phyloP scores from a whole-genome alignment of 139 green algal species.

The Gonium pectorale region DNA sequence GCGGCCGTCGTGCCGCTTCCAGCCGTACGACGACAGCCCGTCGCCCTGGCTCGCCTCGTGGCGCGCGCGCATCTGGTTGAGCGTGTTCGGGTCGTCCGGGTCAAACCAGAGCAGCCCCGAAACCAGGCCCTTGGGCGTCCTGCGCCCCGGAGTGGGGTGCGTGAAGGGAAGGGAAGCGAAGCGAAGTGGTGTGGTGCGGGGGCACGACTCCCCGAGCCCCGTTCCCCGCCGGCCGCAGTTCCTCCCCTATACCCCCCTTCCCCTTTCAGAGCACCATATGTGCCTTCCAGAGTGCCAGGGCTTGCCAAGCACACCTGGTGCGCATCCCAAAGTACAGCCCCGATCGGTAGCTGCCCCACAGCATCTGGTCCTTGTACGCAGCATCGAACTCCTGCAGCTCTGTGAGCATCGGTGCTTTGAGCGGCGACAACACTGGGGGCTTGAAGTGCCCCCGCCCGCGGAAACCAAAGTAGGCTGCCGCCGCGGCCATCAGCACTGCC shows the following conservation, averaged over 20 bases:
- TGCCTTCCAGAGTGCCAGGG: no score
- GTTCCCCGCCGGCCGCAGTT: no score
- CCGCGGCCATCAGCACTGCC: background rate
- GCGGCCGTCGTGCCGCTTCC: conserved; percentile 87
- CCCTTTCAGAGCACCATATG: no score
- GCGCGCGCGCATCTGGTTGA: conserved; percentile 42
- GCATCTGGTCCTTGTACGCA: conserved; percentile 65
- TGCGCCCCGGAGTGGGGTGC: no score
- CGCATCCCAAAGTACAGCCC: conserved; percentile 93
- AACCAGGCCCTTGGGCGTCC: conserved; percentile 72
- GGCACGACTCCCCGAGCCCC: no score
- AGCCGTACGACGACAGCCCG: conserved; percentile 78
- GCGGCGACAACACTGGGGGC: conserved; percentile 5
- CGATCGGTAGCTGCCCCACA: conserved; percentile 94
- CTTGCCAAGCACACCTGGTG: no score
- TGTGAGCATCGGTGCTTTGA: conserved; percentile 52
- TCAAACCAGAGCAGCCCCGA: conserved; percentile 90
- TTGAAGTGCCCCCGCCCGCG: background rate
- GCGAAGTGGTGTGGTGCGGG: no score
- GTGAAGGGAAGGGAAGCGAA: no score
- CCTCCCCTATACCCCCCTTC: no score
- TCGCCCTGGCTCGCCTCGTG: conserved; percentile 67
- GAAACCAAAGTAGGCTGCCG: background rate
- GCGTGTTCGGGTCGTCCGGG: conserved; percentile 47
- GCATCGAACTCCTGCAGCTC: conserved; percentile 56